Evolutionary conservation across 2,329 filamentous ascomycete species (phyloP).

Genomic region (Cordyceps pruinosa): DNA sequence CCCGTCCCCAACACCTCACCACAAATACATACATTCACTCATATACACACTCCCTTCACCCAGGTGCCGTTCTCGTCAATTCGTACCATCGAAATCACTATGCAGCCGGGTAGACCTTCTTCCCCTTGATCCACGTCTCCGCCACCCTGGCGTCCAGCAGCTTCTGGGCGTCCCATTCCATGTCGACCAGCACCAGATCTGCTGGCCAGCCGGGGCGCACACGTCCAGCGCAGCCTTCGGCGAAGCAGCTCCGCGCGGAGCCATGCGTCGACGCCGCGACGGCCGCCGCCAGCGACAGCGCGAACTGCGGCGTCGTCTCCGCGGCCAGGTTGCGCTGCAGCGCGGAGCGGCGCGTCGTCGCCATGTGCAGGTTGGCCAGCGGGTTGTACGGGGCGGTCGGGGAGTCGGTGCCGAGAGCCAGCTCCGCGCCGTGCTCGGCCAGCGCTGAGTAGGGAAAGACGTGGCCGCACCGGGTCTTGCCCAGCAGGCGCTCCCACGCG

Average conservation of each 20-base stretch:
- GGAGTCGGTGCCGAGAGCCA: constrained; percentile 53
- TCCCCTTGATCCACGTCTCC: constrained; percentile 48
- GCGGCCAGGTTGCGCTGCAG: constrained; percentile 28
- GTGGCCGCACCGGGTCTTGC: constrained; percentile 44
- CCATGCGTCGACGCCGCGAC: constrained; percentile 43
- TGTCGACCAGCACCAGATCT: constrained; percentile 41
- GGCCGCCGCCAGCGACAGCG: constrained; percentile 41
- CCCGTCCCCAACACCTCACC: neutral
- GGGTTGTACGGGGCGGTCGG: constrained; percentile 51
- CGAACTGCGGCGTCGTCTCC: constrained; percentile 43
- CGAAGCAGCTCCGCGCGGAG: constrained; percentile 46
- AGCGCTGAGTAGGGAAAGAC: constrained; percentile 61
- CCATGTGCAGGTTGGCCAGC: constrained; percentile 51
- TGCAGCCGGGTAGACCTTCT: constrained; percentile 23
- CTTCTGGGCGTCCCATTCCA: constrained; percentile 42
- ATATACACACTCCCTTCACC: neutral
- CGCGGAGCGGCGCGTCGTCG: constrained; percentile 46
- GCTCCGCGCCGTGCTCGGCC: constrained; percentile 42
- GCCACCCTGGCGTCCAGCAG: constrained; percentile 38
- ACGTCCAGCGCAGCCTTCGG: constrained; percentile 41
- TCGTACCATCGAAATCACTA: neutral
- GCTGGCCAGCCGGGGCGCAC: constrained; percentile 45
- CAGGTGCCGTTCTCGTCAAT: neutral
- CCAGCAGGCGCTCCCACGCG: constrained; percentile 54
- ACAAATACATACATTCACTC: neutral